A percentile compares a stretch with the other conserved stretches of the same genome.
These are phyloP conservation scores for Henckelia pumila DNA, from an alignment of 257 asterid genomes.

Conservation along the genomic window DNA sequence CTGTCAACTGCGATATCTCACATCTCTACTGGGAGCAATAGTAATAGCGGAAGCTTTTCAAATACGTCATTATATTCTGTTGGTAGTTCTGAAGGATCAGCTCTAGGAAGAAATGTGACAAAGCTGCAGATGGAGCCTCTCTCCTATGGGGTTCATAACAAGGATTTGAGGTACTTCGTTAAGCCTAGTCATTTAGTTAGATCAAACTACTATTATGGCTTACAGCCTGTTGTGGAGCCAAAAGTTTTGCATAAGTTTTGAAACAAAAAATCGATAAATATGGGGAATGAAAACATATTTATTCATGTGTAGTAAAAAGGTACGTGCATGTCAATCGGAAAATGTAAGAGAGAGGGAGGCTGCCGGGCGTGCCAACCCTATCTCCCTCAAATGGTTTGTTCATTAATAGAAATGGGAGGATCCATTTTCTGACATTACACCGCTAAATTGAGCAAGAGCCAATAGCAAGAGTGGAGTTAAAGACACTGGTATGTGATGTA, in stretches of 20 bases:
- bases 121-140: slow-evolving; percentile 80
- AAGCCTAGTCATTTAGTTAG: slow-evolving; percentile 18
- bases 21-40: slow-evolving; percentile 53
- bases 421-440: not conserved
- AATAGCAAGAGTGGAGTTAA: not conserved
- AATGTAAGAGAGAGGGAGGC: not conserved
- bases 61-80: slow-evolving; percentile 59
- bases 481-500: not conserved
- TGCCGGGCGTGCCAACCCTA: not conserved
- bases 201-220: not conserved
- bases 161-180: slow-evolving; percentile 65
- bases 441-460: not conserved
- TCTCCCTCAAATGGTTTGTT: not conserved
- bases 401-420: not conserved
- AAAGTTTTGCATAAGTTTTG: not conserved
- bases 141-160: slow-evolving; percentile 56
- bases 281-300: not conserved
- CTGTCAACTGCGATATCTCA: slow-evolving; percentile 61
- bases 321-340: not conserved
- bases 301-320: not conserved
- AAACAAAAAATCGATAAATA: not conserved
- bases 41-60: slow-evolving; percentile 57
- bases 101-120: slow-evolving; percentile 54
- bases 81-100: slow-evolving; percentile 54
- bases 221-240: not conserved